Evolutionary conservation across 805 yeast genomes (phyloP).

Genomic region (Metschnikowia matae): DNA sequence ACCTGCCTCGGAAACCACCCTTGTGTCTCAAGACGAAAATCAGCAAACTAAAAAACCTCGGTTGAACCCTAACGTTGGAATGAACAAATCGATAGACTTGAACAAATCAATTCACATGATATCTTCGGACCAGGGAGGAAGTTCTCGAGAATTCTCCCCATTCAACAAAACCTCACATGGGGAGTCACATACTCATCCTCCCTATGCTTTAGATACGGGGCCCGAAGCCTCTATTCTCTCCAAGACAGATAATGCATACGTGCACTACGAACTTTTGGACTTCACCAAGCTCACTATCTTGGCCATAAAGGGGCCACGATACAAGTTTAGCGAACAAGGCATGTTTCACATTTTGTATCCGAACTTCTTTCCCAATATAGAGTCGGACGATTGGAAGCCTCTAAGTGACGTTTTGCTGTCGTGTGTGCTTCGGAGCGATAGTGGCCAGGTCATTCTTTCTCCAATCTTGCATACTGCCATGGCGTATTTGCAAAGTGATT

Average conservation of each 20-base stretch:
- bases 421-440: constrained; percentile 3
- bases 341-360: constrained; percentile 43
- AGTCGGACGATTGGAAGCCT: constrained; percentile 39
- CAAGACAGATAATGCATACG: constrained; percentile 27
- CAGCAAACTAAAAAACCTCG: background rate
- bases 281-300: constrained; percentile 37
- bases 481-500: constrained; percentile 15
- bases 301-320: constrained; percentile 39
- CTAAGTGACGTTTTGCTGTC: constrained; percentile 9
- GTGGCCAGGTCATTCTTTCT: constrained; percentile 13
- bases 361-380: constrained; percentile 40
- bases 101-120: background rate
- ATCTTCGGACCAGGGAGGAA: background rate
- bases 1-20: background rate
- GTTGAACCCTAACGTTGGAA: no score
- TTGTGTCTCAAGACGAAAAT: background rate
- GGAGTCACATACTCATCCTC: background rate
- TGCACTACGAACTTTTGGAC: constrained; percentile 32
- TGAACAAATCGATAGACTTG: background rate
- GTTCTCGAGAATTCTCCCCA: background rate
- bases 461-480: constrained; percentile 21
- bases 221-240: constrained; percentile 21
- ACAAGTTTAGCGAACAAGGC: constrained; percentile 37
- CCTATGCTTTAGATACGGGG: constrained; percentile 18
- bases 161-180: background rate